Conservation (phyloP, 2,329 filamentous ascomycete species). For the Aureobasidium musti region DNA sequence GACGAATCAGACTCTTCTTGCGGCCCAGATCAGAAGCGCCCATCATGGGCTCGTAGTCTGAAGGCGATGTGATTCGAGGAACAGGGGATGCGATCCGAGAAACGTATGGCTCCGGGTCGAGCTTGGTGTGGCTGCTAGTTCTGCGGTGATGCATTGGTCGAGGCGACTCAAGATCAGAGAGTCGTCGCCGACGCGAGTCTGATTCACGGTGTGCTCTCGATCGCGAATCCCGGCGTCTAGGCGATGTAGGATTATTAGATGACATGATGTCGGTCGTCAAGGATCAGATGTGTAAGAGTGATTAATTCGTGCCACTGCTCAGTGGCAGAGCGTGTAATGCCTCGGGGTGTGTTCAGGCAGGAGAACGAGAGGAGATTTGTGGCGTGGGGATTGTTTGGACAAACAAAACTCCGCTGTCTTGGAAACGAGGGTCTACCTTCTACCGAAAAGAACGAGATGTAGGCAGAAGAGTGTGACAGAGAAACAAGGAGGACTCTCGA, state of each 20-base stretch:
- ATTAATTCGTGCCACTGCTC: background rate
- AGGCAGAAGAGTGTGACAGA: background rate
- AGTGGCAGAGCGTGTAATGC: background rate
- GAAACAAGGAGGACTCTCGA: background rate
- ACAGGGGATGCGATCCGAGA: constrained; percentile 16
- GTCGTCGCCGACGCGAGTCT: constrained; percentile 64
- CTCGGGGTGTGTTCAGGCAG: background rate
- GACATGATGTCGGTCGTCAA: constrained; percentile 16
- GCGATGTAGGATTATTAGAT: constrained; percentile 18
- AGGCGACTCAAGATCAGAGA: constrained; percentile 70
- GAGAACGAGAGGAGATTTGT: background rate
- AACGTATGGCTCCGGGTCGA: constrained; percentile 33
- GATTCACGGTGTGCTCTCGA: constrained; percentile 45
- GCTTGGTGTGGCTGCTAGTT: constrained; percentile 39
- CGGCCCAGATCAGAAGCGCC: constrained; percentile 57
- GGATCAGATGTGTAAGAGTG: background rate
- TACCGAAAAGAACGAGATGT: background rate
- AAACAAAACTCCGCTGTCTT: background rate
- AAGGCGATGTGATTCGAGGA: constrained; percentile 32
- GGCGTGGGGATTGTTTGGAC: background rate
- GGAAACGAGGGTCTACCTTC: background rate
- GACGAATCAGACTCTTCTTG: constrained; percentile 86
- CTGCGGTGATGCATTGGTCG: constrained; percentile 42
- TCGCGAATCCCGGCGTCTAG: constrained; percentile 21
- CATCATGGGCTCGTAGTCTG: constrained; percentile 56